phyloP scores from a whole-genome alignment of 2,329 filamentous ascomycete species.

The Trichophyton rubrum region DNA sequence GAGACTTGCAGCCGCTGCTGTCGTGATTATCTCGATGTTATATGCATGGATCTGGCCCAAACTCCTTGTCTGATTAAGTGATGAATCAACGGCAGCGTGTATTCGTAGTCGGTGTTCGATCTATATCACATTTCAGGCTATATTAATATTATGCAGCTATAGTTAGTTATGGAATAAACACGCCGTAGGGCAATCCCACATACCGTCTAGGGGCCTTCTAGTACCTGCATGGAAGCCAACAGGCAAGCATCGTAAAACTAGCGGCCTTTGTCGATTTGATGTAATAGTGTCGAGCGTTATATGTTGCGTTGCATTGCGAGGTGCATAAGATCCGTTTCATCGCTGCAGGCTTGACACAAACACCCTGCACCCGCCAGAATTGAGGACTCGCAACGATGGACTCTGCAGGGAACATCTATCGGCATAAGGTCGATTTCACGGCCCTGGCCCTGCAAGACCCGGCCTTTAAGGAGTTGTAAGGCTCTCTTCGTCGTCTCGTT shows the following conservation, averaged over 20 bases:
- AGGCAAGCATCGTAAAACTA: too few relatives aligned
- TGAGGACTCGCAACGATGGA: constrained; percentile 19
- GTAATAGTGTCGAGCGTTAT: too few relatives aligned
- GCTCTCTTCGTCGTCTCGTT: constrained; percentile 13
- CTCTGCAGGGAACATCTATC: constrained; percentile 38
- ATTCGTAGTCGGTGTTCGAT: too few relatives aligned
- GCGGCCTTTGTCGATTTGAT: too few relatives aligned
- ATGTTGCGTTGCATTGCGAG: too few relatives aligned
- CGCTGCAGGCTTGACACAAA: background rate
- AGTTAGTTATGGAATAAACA: background rate
- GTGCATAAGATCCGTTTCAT: background rate
- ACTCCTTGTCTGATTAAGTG: background rate
- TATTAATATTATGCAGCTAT: background rate
- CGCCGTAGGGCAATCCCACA: background rate
- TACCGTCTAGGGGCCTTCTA: background rate
- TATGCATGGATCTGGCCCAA: background rate
- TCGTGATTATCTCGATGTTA: background rate
- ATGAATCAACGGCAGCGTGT: too few relatives aligned
- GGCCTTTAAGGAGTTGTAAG: constrained; percentile 47
- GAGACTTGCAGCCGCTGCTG: constrained; percentile 17
- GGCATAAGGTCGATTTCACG: constrained; percentile 49
- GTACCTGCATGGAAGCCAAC: background rate
- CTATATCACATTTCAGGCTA: too few relatives aligned
- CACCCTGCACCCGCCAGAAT: background rate
- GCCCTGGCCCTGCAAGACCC: constrained; percentile 46